These are phyloP conservation scores for Ogataea pilisensis DNA, from an alignment of 805 yeast genomes.

Conservation along the genomic window DNA sequence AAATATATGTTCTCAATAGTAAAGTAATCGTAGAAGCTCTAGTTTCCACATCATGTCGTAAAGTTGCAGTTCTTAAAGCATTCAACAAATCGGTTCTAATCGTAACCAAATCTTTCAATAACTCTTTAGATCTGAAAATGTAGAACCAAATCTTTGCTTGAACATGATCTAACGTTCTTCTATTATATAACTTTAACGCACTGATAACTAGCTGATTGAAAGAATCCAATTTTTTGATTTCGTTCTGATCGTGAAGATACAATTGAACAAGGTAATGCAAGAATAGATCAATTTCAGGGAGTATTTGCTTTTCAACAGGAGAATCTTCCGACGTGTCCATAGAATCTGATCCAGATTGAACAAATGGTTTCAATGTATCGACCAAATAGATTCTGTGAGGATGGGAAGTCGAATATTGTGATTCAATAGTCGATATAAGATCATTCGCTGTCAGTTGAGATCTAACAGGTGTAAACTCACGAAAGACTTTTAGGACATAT, in stretches of 20 bases:
- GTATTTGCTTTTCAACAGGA: constrained; percentile 34
- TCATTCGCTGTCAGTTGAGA: constrained; percentile 52
- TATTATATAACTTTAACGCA: constrained; percentile 61
- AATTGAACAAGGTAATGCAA: constrained; percentile 76
- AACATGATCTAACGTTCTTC: constrained; percentile 79
- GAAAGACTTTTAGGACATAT: constrained; percentile 77
- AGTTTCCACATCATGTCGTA: constrained; percentile 90
- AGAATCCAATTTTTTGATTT: constrained; percentile 43
- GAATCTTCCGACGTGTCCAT: constrained; percentile 32
- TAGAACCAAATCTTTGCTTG: constrained; percentile 94
- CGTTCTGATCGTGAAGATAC: constrained; percentile 61
- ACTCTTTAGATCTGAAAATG: constrained; percentile 72
- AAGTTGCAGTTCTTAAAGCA: constrained; percentile 80
- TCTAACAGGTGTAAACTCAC: constrained; percentile 77
- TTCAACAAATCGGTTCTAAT: constrained; percentile 67
- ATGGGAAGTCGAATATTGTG: constrained; percentile 50
- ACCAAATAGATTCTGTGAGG: constrained; percentile 41
- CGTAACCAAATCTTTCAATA: constrained; percentile 45
- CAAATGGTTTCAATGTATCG: constrained; percentile 27
- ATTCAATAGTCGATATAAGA: constrained; percentile 50
- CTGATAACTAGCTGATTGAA: constrained; percentile 52
- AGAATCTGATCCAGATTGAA: constrained; percentile 31
- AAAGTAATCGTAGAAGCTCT: constrained; percentile 85
- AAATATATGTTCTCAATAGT: constrained; percentile 73
- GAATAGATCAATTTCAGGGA: constrained; percentile 80